Evolutionary conservation across 192 early-diverging fungal genomes (phyloP), one percentile per base, ranked within the genome.

Genomic region (Backusella luteola): DNA sequence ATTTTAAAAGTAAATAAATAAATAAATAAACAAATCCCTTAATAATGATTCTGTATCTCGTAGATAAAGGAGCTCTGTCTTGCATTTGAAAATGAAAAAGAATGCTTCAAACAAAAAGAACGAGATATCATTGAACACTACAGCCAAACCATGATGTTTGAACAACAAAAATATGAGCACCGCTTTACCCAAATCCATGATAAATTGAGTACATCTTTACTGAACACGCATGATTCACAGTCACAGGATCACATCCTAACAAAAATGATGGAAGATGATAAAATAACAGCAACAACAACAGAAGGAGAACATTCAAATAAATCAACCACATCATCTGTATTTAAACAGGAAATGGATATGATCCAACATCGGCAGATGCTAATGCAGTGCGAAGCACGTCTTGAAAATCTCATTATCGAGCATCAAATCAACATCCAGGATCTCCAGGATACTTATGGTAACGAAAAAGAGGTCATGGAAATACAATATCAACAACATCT

Each of bases 331-430:
- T 11, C 29, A 42, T 4, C 52, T 23, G n/a, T 7, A 41, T 3
- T n/a, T n/a, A 41, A 56, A 21, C 12, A 69, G 26, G 53, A 71
- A 1, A 39, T 66, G 5, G 71, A 46, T 21, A 67, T 73, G 63
- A 67, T 66, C 6, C 69, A 77, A 29, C 56, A 72, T 26, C 69
- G 34, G 21, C 35, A 39, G 21, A 15, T 77, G 52, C 44, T 63
- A 11, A 77, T 77, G 69, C 76, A 77, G 19, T 34, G 19, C 46
- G 70, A 77, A 46, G 76, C 76, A 0, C 52, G 59, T 12, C 23
- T 70, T 15, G 69, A 77, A 41, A 77, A 77, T 32, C 15, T 77
- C 14, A 34, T 56, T 19, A 41, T 44, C 5, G 76, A 77, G 42
- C 53, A 77, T 23, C 19, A 69, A n/a, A 41, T 53, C 21, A 69